These are phyloP conservation scores for Artemisia annua DNA, from an alignment of 129 eudicot species.

Conservation along the genomic window DNA sequence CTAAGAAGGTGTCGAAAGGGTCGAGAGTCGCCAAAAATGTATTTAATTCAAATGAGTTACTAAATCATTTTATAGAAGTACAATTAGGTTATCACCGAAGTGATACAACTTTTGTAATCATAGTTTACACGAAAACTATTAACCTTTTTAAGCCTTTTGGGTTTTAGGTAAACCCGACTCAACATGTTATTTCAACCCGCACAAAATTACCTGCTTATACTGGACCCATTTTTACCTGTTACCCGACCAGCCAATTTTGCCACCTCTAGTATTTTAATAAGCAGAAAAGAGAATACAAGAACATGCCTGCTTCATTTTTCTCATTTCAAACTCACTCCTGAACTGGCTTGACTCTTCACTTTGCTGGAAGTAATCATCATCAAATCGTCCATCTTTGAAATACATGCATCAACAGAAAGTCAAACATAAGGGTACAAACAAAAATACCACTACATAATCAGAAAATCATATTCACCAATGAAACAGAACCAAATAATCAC, in stretches of 20 bases:
- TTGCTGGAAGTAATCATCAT: conserved; percentile 83
- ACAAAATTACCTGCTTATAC: not conserved
- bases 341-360: conserved; percentile 82
- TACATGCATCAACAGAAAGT: conserved; percentile 8
- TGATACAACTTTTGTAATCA: not conserved
- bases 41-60: not conserved
- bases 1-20: not conserved
- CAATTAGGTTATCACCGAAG: not conserved
- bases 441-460: conserved; percentile 13
- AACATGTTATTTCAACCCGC: not conserved
- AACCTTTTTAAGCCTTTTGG: not conserved
- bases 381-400: conserved; percentile 70
- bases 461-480: not conserved
- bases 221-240: not conserved
- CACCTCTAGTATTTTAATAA: not conserved
- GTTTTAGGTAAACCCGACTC: not conserved
- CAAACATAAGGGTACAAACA: not conserved
- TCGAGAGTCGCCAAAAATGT: not conserved
- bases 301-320: conserved; percentile 85
- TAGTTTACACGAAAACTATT: not conserved
- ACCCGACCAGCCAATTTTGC: not conserved
- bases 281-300: conserved; percentile 9
- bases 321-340: conserved; percentile 89
- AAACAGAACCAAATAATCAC: conserved; percentile 26
- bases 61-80: not conserved